Percentiles rank a stretch among this genome's conserved stretches.
These are phyloP conservation scores for Colletotrichum shisoi DNA, from an alignment of 2,329 filamentous ascomycete genomes.

Conservation along the genomic window DNA sequence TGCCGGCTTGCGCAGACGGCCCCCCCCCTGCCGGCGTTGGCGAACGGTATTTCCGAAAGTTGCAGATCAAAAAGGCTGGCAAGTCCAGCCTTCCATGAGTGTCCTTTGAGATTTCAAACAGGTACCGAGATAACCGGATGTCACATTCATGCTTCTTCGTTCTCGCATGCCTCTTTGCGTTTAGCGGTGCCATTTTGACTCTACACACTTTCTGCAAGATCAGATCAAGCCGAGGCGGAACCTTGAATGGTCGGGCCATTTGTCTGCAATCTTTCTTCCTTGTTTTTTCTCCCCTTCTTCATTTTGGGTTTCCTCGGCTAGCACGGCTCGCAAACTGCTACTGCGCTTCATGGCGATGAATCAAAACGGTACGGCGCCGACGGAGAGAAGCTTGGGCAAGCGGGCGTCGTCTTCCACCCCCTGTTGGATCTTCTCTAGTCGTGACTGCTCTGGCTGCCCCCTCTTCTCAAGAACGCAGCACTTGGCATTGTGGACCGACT, in stretches of 20 bases:
- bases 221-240: constrained; percentile 15
- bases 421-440: neutral
- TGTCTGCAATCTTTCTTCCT: neutral
- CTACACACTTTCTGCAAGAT: neutral
- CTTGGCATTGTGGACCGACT: neutral
- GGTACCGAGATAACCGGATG: neutral
- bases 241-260: constrained; percentile 16
- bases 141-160: neutral
- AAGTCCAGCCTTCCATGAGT: constrained; percentile 12
- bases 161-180: neutral
- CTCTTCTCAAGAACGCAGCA: neutral
- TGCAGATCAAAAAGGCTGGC: neutral
- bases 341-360: no score
- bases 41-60: neutral
- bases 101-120: neutral
- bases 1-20: neutral
- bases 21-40: constrained; percentile 2
- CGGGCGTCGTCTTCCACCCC: no score
- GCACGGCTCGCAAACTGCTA: neutral
- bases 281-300: no score
- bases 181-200: neutral
- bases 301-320: neutral
- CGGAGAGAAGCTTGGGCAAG: no score
- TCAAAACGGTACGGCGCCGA: no score
- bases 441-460: neutral